Evolutionary conservation across 257 asterid species (phyloP).

Genomic region (Ligustrum vulgare): DNA sequence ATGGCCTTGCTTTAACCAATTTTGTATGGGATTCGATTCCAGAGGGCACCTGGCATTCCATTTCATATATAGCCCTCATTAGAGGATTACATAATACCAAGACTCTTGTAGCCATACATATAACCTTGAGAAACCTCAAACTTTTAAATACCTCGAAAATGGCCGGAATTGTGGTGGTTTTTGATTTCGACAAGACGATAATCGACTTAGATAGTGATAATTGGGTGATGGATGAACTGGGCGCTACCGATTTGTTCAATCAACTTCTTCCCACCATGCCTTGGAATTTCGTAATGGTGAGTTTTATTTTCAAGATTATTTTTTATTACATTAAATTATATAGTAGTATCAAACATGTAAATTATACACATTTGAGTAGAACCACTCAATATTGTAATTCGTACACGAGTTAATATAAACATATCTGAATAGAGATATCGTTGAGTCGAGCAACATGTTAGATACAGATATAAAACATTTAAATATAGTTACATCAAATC

Average conservation of each 20-base stretch:
- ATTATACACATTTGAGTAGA: not conserved
- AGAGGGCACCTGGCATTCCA: not conserved
- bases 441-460: not conserved
- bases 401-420: not conserved
- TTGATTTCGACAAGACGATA: slow-evolving; percentile 40
- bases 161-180: slow-evolving; percentile 28
- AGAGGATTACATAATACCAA: not conserved
- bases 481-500: not conserved
- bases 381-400: not conserved
- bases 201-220: slow-evolving; percentile 40
- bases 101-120: not conserved
- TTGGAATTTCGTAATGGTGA: slow-evolving; percentile 37
- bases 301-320: not conserved
- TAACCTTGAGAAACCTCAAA: not conserved
- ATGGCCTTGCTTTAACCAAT: not conserved
- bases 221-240: slow-evolving; percentile 35
- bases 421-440: not conserved
- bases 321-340: not conserved
- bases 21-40: not conserved
- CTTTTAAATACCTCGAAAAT: not conserved
- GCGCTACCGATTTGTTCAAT: slow-evolving; percentile 29
- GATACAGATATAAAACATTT: too few relatives aligned
- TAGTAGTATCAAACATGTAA: not conserved
- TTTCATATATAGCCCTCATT: slow-evolving; percentile 10
- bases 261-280: slow-evolving; percentile 40